phyloP scores from a whole-genome alignment of 2,329 filamentous ascomycete species.

The Penicillium palitans region DNA sequence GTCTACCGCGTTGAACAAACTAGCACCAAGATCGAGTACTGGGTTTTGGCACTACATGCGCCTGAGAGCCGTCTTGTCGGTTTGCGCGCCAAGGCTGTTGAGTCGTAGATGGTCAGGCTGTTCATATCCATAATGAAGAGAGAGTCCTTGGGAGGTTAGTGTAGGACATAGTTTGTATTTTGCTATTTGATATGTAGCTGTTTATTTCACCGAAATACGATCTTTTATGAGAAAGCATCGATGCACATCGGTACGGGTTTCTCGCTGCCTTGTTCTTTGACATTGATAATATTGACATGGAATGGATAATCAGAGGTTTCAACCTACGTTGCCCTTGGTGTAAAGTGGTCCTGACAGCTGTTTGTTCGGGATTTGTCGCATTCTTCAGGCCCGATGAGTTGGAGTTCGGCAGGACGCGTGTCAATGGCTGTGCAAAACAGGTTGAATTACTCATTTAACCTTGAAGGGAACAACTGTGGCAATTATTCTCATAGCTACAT shows the following conservation, averaged over 20 bases:
- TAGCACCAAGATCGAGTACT: conserved; percentile 72
- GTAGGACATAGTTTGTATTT: background rate
- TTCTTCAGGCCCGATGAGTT: conserved; percentile 9
- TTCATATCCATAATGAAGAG: background rate
- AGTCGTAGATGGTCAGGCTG: conserved; percentile 52
- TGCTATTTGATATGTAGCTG: background rate
- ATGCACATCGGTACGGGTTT: background rate
- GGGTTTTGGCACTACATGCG: conserved; percentile 66
- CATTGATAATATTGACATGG: background rate
- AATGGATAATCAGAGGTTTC: background rate
- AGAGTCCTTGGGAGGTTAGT: background rate
- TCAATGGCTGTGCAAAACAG: conserved; percentile 18
- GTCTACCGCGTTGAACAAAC: conserved; percentile 71
- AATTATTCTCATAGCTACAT: too few relatives aligned
- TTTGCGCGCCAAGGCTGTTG: conserved; percentile 73
- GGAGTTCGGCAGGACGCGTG: conserved; percentile 24
- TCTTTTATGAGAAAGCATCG: background rate
- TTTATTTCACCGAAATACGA: background rate
- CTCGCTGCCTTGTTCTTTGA: background rate
- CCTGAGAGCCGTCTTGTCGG: conserved; percentile 68
- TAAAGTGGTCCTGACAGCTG: conserved; percentile 10
- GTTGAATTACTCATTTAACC: background rate
- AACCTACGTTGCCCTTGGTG: background rate
- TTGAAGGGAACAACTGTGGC: background rate
- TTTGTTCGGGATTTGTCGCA: conserved; percentile 5